Conservation (phyloP, 2,329 filamentous ascomycete species). For the Cladophialophora chaetospira region DNA sequence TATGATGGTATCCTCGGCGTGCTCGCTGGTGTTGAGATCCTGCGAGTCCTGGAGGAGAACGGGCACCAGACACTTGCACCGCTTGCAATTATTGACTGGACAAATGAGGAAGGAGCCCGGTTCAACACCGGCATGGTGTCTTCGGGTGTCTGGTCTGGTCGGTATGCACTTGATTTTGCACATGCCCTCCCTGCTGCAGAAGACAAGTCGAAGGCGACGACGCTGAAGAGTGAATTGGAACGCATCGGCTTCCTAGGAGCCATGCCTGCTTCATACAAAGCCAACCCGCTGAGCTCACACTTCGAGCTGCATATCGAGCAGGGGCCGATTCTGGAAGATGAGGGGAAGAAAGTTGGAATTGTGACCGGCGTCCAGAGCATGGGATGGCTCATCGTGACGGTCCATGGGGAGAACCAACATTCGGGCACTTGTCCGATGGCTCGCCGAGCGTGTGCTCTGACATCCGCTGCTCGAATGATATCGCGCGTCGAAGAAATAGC, state of each 20-base stretch:
- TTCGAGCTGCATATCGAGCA: slow-evolving; percentile 88
- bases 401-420: slow-evolving; percentile 68
- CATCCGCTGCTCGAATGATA: slow-evolving; percentile 60
- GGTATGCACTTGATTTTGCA: slow-evolving; percentile 63
- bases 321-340: slow-evolving; percentile 71
- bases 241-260: slow-evolving; percentile 68
- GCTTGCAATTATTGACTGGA: slow-evolving; percentile 77
- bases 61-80: slow-evolving; percentile 68
- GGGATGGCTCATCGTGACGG: slow-evolving; percentile 69
- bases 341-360: slow-evolving; percentile 68
- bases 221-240: slow-evolving; percentile 57
- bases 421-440: slow-evolving; percentile 72
- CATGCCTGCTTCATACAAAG: slow-evolving; percentile 57
- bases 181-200: slow-evolving; percentile 63
- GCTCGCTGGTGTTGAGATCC: slow-evolving; percentile 70
- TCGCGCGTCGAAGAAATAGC: slow-evolving; percentile 9
- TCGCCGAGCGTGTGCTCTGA: slow-evolving; percentile 67
- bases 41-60: slow-evolving; percentile 68
- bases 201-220: slow-evolving; percentile 60
- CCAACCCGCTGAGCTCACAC: slow-evolving; percentile 70
- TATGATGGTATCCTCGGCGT: slow-evolving; percentile 79
- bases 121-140: slow-evolving; percentile 75
- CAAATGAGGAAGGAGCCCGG: slow-evolving; percentile 77
- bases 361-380: slow-evolving; percentile 75
- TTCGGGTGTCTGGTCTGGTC: slow-evolving; percentile 76